Conservation (phyloP, 768 basidiomycete genomes). For the Lactifluus echinatus region DNA sequence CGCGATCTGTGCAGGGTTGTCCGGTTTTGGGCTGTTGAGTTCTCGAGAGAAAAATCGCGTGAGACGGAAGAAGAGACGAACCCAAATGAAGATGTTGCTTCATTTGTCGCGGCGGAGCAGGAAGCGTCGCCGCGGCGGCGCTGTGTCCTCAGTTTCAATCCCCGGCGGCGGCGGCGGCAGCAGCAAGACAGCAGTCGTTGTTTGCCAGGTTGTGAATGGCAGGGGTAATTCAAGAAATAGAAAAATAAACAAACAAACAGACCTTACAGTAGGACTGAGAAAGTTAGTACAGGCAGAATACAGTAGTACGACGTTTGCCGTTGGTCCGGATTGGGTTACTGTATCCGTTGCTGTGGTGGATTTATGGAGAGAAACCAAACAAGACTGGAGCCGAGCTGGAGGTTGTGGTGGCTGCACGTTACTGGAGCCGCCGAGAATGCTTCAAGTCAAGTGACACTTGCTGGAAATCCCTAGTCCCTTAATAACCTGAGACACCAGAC, state of each 20-base stretch:
- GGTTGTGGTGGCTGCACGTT: neutral
- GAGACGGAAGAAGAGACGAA: neutral
- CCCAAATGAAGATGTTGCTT: neutral
- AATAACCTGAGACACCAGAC: slow-evolving; percentile 5
- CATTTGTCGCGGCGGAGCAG: neutral
- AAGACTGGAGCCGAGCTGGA: slow-evolving; percentile 9
- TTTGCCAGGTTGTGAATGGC: slow-evolving; percentile 2
- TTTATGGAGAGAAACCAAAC: neutral
- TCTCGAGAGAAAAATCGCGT: neutral
- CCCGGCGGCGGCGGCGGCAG: no score
- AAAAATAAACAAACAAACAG: neutral
- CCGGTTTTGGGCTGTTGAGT: neutral
- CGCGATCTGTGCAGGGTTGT: neutral
- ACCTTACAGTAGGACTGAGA: neutral
- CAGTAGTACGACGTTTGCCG: slow-evolving; percentile 1
- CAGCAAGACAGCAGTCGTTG: neutral
- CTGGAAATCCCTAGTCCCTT: slow-evolving; percentile 8
- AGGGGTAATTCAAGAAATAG: slow-evolving; percentile 3
- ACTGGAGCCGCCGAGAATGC: neutral
- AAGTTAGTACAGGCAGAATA: no score
- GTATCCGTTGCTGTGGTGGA: slow-evolving; percentile 1
- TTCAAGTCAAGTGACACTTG: slow-evolving; percentile 11
- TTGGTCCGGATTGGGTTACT: slow-evolving; percentile 6
- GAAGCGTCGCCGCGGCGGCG: neutral
- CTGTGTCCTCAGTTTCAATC: neutral